A percentile compares a stretch with the other conserved stretches of the same genome.
phyloP scores from a whole-genome alignment of 2,329 filamentous ascomycete species.

The Neobulgaria alba region DNA sequence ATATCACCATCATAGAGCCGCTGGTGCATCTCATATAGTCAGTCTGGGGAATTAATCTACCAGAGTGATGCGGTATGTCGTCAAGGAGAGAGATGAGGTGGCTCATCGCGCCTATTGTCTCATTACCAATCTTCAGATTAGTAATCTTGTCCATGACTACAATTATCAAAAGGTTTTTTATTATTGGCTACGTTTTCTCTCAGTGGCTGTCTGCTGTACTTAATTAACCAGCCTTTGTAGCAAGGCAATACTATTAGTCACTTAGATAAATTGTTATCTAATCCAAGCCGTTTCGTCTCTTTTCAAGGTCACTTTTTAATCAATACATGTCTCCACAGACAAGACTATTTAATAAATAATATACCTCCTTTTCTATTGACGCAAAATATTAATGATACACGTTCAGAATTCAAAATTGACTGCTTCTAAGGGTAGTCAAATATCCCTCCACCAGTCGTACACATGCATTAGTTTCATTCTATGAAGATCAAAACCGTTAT shows the following conservation, averaged over 20 bases:
- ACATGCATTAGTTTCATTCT: background rate
- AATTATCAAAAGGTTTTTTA: background rate
- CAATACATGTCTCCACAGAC: background rate
- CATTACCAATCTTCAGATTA: background rate
- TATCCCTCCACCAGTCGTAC: background rate
- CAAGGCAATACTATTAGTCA: background rate
- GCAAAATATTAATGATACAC: background rate
- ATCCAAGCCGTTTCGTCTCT: background rate
- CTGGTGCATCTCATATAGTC: background rate
- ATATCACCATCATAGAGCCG: background rate
- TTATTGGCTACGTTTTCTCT: background rate
- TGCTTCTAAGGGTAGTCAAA: conserved; percentile 1
- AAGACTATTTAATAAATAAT: background rate
- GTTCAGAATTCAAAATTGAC: conserved; percentile 2
- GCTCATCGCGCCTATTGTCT: background rate
- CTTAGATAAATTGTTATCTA: background rate
- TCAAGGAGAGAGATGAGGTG: background rate
- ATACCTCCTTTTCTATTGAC: background rate
- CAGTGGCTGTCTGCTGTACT: background rate
- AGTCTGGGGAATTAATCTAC: background rate
- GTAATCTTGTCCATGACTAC: background rate
- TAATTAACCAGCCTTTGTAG: background rate
- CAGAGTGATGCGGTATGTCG: background rate
- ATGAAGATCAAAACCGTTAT: background rate
- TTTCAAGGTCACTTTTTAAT: background rate